Evolutionary conservation across 2,329 filamentous ascomycete genomes (phyloP), one percentile per base, ranked within the genome.

Genomic region (Apiospora hydei): DNA sequence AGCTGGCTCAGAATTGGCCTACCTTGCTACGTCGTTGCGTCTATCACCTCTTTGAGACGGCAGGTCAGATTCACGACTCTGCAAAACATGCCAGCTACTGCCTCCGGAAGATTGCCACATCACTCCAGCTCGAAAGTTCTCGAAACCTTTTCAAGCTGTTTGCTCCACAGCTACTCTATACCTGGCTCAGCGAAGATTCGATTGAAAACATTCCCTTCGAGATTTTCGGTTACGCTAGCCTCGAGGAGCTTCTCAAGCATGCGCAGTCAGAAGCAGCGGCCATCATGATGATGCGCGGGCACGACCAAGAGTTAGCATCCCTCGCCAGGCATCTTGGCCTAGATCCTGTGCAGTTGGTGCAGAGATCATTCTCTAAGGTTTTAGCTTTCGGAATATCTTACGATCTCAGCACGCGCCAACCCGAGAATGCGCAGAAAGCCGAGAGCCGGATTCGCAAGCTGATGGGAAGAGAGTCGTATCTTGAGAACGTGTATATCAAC

Each of bases 31-130:
- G 95, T 69, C 91, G 93, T 75, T 95, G 94, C 75, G 93, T 97
- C 24, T 99, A 98, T 80, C 93, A 96, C 80, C 95, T 98, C 30
- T 98, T 98, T 77, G 96, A 98, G 80, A 94, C 93, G 0, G 93
- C 95, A 1, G 94, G 93, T 1, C 90, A 91, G 71, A 89, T 97
- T 18, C 83, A 88, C 3, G 82, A 84, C 14, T 92, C 93, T 8
- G 85, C 87, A 26, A 84, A 86, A 26, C 93, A 98, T 82, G 95
- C 96, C 0, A 89, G 88, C 71, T 88, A 88, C 69, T 97, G 94
- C 76, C 85, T 98, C 61, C 80, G 82, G 5, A 85, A 88, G 16
- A 90, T 98, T 44, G 90, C 95, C 4, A 82, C 80, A 16, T 86
- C 88, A 0, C 87, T 98, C 46, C 83, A 87, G 0, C 87, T 98